These are phyloP conservation scores for Euphorbia schlechtendalii DNA, from an alignment of 441 rosid species.

Conservation along the genomic window DNA sequence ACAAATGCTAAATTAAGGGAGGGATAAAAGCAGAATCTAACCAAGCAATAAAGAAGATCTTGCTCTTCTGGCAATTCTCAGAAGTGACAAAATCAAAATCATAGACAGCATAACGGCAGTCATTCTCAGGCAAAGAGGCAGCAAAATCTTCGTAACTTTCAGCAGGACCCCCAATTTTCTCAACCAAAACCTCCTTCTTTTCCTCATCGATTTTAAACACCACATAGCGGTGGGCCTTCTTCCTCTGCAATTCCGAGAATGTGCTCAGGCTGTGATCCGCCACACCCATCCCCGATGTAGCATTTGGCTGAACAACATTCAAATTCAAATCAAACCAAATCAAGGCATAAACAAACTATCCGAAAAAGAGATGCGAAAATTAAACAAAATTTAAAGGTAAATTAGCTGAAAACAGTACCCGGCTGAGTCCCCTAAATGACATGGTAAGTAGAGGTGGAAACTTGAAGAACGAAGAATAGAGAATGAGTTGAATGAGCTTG, in stretches of 20 bases:
- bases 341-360: not conserved
- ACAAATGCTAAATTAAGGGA: not conserved
- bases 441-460: constrained; percentile 22
- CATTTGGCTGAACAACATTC: constrained; percentile 40
- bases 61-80: constrained; percentile 62
- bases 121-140: constrained; percentile 51
- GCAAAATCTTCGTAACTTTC: constrained; percentile 60
- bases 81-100: constrained; percentile 55
- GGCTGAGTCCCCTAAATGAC: constrained; percentile 45
- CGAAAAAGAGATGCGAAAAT: constrained; percentile 3
- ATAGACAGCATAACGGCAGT: constrained; percentile 58
- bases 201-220: constrained; percentile 75
- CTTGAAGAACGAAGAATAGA: not conserved
- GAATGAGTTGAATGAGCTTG: constrained; percentile 3
- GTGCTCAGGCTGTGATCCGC: constrained; percentile 52
- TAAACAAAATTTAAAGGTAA: not conserved
- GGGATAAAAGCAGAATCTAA: constrained; percentile 25
- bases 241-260: constrained; percentile 66
- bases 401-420: constrained; percentile 27
- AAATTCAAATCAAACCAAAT: not conserved
- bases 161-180: constrained; percentile 69
- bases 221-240: constrained; percentile 70
- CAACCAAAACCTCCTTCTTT: constrained; percentile 66
- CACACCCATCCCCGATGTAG: constrained; percentile 74
- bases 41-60: constrained; percentile 69